Conservation (phyloP, 2,329 filamentous ascomycete genomes). For the Xylariaceae sp. region DNA sequence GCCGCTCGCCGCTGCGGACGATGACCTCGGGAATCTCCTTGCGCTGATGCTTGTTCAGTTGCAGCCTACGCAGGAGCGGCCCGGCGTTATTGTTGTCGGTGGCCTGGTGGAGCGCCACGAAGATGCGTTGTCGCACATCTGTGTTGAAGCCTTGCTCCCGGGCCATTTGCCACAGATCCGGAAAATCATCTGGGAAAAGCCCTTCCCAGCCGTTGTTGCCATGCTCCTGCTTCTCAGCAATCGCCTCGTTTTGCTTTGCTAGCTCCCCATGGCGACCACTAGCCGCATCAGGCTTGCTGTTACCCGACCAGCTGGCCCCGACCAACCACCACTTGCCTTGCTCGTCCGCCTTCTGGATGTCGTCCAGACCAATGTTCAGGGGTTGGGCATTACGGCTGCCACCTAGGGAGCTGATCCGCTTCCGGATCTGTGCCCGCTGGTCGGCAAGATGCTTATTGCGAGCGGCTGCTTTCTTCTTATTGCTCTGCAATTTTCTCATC, state of each 20-base stretch:
- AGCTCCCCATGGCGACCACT: conserved; percentile 21
- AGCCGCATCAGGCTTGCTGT: conserved; percentile 12
- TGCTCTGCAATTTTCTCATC: conserved; percentile 91
- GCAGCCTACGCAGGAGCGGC: conserved; percentile 69
- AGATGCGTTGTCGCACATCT: conserved; percentile 80
- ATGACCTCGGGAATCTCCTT: conserved; percentile 82
- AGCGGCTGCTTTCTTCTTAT: conserved; percentile 70
- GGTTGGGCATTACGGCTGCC: conserved; percentile 53
- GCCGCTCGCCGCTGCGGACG: conserved; percentile 77
- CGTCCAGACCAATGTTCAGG: conserved; percentile 69
- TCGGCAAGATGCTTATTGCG: conserved; percentile 68
- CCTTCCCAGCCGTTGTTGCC: no score
- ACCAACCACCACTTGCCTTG: conserved; percentile 98
- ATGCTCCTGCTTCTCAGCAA: conserved; percentile 3
- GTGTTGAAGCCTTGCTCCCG: conserved; percentile 81
- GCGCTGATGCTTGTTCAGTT: conserved; percentile 78
- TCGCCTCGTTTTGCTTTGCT: conserved; percentile 30
- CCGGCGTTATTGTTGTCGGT: conserved; percentile 79
- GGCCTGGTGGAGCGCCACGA: conserved; percentile 81
- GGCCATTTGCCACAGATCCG: conserved; percentile 68
- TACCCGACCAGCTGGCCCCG: conserved; percentile 76
- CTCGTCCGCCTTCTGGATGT: conserved; percentile 76
- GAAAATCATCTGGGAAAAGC: conserved; percentile 36
- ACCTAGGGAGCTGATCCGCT: conserved; percentile 73
- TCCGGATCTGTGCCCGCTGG: conserved; percentile 83